Conservation (phyloP, 345 rosid genomes). For the Corchorus olitorius region DNA sequence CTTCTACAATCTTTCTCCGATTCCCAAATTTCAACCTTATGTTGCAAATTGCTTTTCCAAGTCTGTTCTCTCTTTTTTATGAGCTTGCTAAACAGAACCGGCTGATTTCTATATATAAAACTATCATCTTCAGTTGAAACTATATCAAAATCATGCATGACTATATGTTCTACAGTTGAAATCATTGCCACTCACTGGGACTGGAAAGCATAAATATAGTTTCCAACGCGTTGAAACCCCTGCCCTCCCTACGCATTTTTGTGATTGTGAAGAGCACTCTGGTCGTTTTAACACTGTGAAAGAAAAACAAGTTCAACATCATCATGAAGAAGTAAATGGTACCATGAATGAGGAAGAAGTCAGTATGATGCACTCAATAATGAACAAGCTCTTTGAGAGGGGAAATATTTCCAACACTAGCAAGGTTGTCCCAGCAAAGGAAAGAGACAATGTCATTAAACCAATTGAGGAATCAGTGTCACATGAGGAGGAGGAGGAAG, state of each 20-base stretch:
- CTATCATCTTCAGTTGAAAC: neutral
- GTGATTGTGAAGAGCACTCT: conserved; percentile 90
- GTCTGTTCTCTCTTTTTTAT: neutral
- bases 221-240: conserved; percentile 65
- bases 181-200: conserved; percentile 68
- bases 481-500: conserved; percentile 31
- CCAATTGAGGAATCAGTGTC: conserved; percentile 28
- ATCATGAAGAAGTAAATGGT: conserved; percentile 34
- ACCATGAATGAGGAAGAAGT: conserved; percentile 61
- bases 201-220: conserved; percentile 91
- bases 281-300: conserved; percentile 27
- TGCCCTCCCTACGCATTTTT: conserved; percentile 61
- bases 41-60: neutral
- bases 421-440: conserved; percentile 18
- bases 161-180: conserved; percentile 53
- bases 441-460: conserved; percentile 31
- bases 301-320: conserved; percentile 29
- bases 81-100: neutral
- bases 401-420: conserved; percentile 30
- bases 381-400: conserved; percentile 66
- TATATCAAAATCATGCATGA: neutral
- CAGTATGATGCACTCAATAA: conserved; percentile 70
- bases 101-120: neutral
- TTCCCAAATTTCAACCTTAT: neutral
- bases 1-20: neutral